Evolutionary conservation across 352 stramenopile species (phyloP), one percentile per base, ranked within the genome.

Genomic region (Phytophthora foliorum): DNA sequence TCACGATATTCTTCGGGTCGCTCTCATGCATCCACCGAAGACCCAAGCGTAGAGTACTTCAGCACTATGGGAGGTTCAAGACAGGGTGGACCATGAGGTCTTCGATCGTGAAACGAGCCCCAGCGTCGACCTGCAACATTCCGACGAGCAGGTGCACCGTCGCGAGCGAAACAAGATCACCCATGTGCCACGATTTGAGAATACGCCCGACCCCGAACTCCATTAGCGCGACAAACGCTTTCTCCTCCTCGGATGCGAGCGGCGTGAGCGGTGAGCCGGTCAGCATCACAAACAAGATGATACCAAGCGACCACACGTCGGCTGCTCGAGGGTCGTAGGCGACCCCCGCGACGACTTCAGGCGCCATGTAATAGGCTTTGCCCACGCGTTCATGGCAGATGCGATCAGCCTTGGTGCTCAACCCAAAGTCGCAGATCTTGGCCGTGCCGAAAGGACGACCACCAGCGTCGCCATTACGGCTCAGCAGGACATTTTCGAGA

Each of bases 321-420:
- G 76, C 78, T 3, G 60, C 72, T 2, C 25, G 38, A 0, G 81
- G 68, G 29, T 89, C 75, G 68, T 89, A 89, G 2, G 41, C 14
- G 1, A 38, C n/a, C 4, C 60, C 55, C 4, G 62, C 42, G 2
- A 85, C 67, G 2, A 90, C 79, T 32, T 90, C 81, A 0, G 81
- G 81, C 0, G 82, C 82, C 80, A 88, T 87, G 59, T 88, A n/a
- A n/a, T 87, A 86, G 8, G 55, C 46, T 51, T 87, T 88, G 16
- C 82, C 82, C 2, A 90, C 82, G 6, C 68, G 51, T 14, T 49
- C 51, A 0, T 70, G 67, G 21, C 52, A 44, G 49, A 70, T 76
- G 41, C 45, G 36, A 5, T 39, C 45, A 10, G 75, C 80, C 1
- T 67, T 45, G 49, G 77, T 66, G 75, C 66, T 29, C 78, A 73